Conservation (phyloP, 768 basidiomycete genomes). For the Sarcomyxa edulis region DNA sequence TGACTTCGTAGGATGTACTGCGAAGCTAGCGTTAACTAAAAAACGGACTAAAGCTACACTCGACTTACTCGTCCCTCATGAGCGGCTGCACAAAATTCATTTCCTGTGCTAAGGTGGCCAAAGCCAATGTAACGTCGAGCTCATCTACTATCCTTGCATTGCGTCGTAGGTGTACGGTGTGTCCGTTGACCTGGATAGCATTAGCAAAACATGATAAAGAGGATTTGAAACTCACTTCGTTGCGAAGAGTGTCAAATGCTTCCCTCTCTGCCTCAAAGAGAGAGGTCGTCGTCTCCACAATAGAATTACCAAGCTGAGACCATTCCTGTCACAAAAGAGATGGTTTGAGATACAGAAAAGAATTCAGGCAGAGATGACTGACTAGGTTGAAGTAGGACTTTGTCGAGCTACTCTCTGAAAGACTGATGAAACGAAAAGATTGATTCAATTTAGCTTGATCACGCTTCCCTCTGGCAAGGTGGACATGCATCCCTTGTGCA, state of each 20-base stretch:
- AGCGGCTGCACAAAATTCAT: slow-evolving; percentile 70
- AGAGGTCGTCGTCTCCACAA: slow-evolving; percentile 49
- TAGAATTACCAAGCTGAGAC: slow-evolving; percentile 67
- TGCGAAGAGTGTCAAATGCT: slow-evolving; percentile 64
- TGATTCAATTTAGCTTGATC: slow-evolving; percentile 46
- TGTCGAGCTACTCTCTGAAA: slow-evolving; percentile 63
- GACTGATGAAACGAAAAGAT: slow-evolving; percentile 45
- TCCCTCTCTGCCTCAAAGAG: slow-evolving; percentile 61
- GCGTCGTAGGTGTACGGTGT: slow-evolving; percentile 51
- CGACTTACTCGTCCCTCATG: slow-evolving; percentile 62
- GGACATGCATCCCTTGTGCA: slow-evolving; percentile 70
- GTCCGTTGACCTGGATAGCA: slow-evolving; percentile 50
- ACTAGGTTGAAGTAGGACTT: slow-evolving; percentile 67
- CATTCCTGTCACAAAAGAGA: slow-evolving; percentile 45
- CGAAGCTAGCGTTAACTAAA: slow-evolving; percentile 3
- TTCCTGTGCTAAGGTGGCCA: slow-evolving; percentile 76
- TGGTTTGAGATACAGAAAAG: background rate
- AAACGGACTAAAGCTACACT: background rate
- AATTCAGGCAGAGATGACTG: slow-evolving; percentile 6
- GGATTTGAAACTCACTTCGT: slow-evolving; percentile 51
- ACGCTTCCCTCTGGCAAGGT: slow-evolving; percentile 59
- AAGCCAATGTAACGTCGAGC: slow-evolving; percentile 77
- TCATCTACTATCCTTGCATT: slow-evolving; percentile 84
- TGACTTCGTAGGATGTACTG: slow-evolving; percentile 59
- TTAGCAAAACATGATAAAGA: slow-evolving; percentile 1